Evolutionary conservation across 208 protist genomes (phyloP).

Genomic region (Crithidia mellificae): DNA sequence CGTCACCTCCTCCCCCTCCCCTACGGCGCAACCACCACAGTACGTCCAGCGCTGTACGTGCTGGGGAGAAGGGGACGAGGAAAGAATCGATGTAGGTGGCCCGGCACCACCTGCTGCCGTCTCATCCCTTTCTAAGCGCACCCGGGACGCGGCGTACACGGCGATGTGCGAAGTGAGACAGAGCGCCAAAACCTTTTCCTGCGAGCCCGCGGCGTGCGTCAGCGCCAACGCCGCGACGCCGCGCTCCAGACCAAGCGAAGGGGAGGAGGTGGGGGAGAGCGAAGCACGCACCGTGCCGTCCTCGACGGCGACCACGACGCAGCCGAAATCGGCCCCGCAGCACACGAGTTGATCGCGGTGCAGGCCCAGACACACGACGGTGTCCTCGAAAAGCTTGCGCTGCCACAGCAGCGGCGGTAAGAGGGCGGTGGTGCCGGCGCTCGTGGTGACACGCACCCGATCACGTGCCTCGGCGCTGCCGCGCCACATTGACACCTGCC

Average conservation of each 20-base stretch:
- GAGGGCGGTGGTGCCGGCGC: not conserved
- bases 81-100: not conserved
- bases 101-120: not conserved
- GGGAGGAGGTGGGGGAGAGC: no score
- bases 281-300: constrained; percentile 44
- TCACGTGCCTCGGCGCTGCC: constrained; percentile 31
- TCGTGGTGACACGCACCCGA: not conserved
- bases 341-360: constrained; percentile 57
- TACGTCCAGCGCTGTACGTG: constrained; percentile 13
- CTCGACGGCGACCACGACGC: constrained; percentile 47
- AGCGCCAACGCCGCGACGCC: constrained; percentile 17
- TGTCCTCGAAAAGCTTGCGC: constrained; percentile 48
- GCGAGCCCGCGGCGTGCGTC: not conserved
- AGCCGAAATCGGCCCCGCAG: constrained; percentile 64
- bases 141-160: constrained; percentile 31
- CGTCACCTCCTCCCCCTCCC: constrained; percentile 31
- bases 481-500: constrained; percentile 69
- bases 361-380: constrained; percentile 46
- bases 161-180: constrained; percentile 39
- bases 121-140: not conserved
- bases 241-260: constrained; percentile 6
- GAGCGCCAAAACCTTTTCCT: constrained; percentile 25
- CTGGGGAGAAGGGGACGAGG: not conserved
- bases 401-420: constrained; percentile 53
- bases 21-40: constrained; percentile 14